Percentiles rank a stretch among this genome's conserved stretches.
Evolutionary conservation across 1,284 basidiomycete genomes (phyloP).

Genomic region (Vanrija sp.): DNA sequence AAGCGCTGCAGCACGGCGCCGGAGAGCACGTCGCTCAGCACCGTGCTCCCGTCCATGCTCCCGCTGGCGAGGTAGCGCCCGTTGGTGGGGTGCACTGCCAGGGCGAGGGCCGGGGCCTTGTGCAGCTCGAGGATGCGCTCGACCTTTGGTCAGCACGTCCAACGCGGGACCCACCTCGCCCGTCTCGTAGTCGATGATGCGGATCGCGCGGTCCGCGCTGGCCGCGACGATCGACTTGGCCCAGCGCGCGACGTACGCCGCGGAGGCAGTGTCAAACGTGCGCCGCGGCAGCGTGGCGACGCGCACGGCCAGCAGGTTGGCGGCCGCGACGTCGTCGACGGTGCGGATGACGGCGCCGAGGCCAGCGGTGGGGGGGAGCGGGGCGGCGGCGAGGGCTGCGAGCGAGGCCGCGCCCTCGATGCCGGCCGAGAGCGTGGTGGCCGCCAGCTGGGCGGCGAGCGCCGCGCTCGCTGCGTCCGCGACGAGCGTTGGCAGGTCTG

Average conservation of each 20-base stretch:
- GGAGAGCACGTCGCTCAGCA: slow-evolving; percentile 43
- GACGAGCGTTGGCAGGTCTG: slow-evolving; percentile 40
- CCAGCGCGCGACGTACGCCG: slow-evolving; percentile 30
- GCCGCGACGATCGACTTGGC: slow-evolving; percentile 61
- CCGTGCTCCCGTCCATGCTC: slow-evolving; percentile 46
- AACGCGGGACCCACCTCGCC: slow-evolving; percentile 55
- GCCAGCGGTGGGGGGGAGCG: slow-evolving; percentile 15
- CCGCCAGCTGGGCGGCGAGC: slow-evolving; percentile 17
- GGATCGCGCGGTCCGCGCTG: slow-evolving; percentile 75
- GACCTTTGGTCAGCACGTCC: slow-evolving; percentile 20
- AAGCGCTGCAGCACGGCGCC: slow-evolving; percentile 38
- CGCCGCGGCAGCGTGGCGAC: slow-evolving; percentile 28
- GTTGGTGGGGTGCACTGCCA: slow-evolving; percentile 42
- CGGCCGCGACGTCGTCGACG: slow-evolving; percentile 32
- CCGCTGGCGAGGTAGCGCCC: slow-evolving; percentile 43
- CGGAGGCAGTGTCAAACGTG: slow-evolving; percentile 38
- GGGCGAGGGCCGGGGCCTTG: slow-evolving; percentile 43
- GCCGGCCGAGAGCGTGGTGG: slow-evolving; percentile 11
- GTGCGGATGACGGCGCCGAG: slow-evolving; percentile 20
- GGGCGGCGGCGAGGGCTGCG: slow-evolving; percentile 21
- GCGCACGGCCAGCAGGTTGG: slow-evolving; percentile 38
- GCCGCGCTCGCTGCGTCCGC: slow-evolving; percentile 26
- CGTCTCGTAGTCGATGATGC: slow-evolving; percentile 67
- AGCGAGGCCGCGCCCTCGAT: slow-evolving; percentile 8
- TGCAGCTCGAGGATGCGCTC: slow-evolving; percentile 38